A percentile compares a stretch with the other conserved stretches of the same genome.
These are phyloP conservation scores for Fraxinus anomala DNA, from an alignment of 257 asterid genomes.

Conservation along the genomic window DNA sequence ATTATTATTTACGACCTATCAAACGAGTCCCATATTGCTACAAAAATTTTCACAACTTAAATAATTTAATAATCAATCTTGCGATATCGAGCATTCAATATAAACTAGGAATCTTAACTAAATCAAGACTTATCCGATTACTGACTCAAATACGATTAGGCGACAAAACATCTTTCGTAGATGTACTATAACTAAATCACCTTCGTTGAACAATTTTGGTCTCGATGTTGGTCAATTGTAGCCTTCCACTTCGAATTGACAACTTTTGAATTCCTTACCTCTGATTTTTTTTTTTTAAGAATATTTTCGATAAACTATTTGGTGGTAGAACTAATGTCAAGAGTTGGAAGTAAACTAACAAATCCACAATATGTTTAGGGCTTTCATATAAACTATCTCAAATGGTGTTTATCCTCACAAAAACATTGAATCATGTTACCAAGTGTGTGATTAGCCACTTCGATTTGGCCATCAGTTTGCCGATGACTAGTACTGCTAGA, in stretches of 20 bases:
- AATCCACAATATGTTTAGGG: background rate
- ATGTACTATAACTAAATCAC: conserved; percentile 12
- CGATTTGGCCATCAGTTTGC: background rate
- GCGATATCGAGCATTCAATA: too few species aligned
- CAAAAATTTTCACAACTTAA: too few species aligned
- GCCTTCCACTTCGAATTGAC: background rate
- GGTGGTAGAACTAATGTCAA: background rate
- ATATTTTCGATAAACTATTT: background rate
- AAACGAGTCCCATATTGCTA: too few species aligned
- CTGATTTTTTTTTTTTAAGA: background rate
- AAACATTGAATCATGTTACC: background rate
- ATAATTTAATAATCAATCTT: too few species aligned
- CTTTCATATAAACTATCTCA: background rate
- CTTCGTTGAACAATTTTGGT: background rate
- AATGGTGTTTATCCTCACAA: background rate
- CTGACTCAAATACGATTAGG: too few species aligned
- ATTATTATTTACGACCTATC: too few species aligned
- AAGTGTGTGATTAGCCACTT: conserved; percentile 9
- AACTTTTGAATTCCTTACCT: background rate
- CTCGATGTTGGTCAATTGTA: background rate
- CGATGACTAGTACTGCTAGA: background rate
- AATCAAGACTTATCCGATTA: too few species aligned
- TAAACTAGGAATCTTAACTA: too few species aligned
- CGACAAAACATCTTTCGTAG: background rate
- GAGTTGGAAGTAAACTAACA: background rate